Evolutionary conservation across 2,329 filamentous ascomycete species (phyloP), one percentile per base, ranked within the genome.

Genomic region (Aspergillus amoenus): DNA sequence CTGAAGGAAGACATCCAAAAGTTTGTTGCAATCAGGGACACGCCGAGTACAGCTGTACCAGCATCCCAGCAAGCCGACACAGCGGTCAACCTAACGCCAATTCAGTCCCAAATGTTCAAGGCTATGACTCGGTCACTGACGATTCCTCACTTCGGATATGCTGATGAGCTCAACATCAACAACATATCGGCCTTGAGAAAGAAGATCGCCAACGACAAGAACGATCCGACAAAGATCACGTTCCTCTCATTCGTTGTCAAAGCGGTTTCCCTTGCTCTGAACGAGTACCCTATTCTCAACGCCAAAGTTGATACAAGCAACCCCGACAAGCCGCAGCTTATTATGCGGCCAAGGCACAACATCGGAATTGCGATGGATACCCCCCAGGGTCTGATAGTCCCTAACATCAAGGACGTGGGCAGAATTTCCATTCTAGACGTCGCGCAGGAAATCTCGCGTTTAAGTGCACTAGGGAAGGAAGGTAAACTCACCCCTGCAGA

Each of bases 301-400:
- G 86, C 93, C 3, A 86, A 90, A 57, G 84, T 99, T 22, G 91
- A 97, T 66, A 71, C 74, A 22, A 81, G 74, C 44, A 79, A 82
- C 58, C 78, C 81, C 7, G 78, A 79, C 53, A 93, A 90, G 68
- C 92, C 93, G 0, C 83, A 84, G 34, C 81, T 99, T 3, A 79
- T 93, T 55, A 85, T 91, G 79, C 89, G 93, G 56, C 84, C 85
- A 52, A 87, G 90, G 68, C 94, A 99, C 81, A 96, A 99, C 76
- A 93, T 99, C 60, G 94, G 94, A 59, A 83, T 99, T 34, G 94
- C 94, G 56, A 94, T 99, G 83, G 94, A 99, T 75, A 96, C 93
- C 0, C 91, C 93, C 0, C 81, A 82, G 6, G 94, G 94, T 3
- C 85, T 99, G 1, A 78, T 99, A 8, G 94, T 99, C 3, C 94